Percentiles rank a stretch among this genome's conserved stretches.
These are phyloP conservation scores for Sparassis latifolia DNA, from an alignment of 1,284 basidiomycete species.

Conservation along the genomic window DNA sequence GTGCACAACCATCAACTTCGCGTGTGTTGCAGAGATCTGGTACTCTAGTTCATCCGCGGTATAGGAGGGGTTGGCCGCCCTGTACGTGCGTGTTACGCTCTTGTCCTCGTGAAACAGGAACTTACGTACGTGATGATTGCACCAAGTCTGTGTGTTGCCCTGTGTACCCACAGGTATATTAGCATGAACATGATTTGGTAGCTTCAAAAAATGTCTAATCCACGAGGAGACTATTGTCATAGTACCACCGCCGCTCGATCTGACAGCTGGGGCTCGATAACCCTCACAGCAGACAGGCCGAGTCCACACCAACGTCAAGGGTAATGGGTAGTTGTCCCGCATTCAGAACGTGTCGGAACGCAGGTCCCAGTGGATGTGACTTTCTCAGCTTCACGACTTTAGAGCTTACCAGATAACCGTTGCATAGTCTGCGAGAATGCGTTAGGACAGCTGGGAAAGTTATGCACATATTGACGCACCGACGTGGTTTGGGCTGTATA, in stretches of 20 bases:
- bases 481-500: constrained; percentile 29
- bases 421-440: constrained; percentile 49
- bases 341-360: too few species aligned
- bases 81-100: constrained; percentile 19
- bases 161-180: not conserved
- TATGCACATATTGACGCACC: not conserved
- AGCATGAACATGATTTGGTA: not conserved
- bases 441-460: not conserved
- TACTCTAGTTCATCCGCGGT: constrained; percentile 49
- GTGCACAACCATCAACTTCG: constrained; percentile 48
- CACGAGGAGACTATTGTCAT: too few species aligned
- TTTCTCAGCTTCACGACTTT: too few species aligned
- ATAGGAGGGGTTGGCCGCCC: constrained; percentile 55
- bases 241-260: too few species aligned
- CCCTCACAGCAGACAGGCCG: too few species aligned
- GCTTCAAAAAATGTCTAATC: too few species aligned
- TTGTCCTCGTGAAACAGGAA: constrained; percentile 17
- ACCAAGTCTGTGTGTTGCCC: constrained; percentile 64
- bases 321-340: too few species aligned
- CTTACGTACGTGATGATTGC: constrained; percentile 42
- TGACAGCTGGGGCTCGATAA: too few species aligned
- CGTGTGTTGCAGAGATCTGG: constrained; percentile 44
- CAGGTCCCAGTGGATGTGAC: too few species aligned
- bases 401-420: constrained; percentile 42
- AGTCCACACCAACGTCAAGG: too few species aligned